A percentile compares a stretch with the other conserved stretches of the same genome.
Conservation (phyloP, 192 early-diverging fungal species). For the Coemansia sp. region DNA sequence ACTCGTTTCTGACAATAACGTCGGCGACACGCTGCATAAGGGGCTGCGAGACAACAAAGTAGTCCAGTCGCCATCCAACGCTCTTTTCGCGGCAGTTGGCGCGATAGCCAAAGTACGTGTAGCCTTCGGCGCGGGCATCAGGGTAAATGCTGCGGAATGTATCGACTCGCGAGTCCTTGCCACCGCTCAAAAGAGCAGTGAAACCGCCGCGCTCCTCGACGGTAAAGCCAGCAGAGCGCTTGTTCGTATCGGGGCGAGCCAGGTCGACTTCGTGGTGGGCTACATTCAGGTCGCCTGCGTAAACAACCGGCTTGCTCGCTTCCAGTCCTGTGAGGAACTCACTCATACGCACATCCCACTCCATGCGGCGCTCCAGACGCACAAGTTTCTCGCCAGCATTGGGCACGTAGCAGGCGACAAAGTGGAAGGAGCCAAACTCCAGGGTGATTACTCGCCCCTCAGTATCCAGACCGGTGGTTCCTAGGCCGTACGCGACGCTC, state of each 20-base stretch:
- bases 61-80: slow-evolving; percentile 86
- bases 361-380: slow-evolving; percentile 62
- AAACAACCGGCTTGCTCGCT: slow-evolving; percentile 70
- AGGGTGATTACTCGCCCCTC: slow-evolving; percentile 75
- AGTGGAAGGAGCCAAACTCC: slow-evolving; percentile 64
- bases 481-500: slow-evolving; percentile 61
- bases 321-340: slow-evolving; percentile 68
- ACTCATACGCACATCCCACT: slow-evolving; percentile 66
- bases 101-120: slow-evolving; percentile 80
- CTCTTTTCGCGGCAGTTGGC: slow-evolving; percentile 67
- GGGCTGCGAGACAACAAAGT: slow-evolving; percentile 70
- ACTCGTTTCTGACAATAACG: slow-evolving; percentile 68
- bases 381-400: slow-evolving; percentile 77
- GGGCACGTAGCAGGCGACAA: slow-evolving; percentile 75
- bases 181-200: slow-evolving; percentile 56
- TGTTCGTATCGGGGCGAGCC: slow-evolving; percentile 72
- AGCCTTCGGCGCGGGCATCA: slow-evolving; percentile 57
- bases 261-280: slow-evolving; percentile 77
- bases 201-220: slow-evolving; percentile 78
- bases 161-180: slow-evolving; percentile 60
- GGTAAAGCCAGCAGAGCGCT: slow-evolving; percentile 78
- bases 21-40: slow-evolving; percentile 60
- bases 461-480: slow-evolving; percentile 49
- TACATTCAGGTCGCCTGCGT: slow-evolving; percentile 86
- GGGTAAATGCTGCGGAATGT: slow-evolving; percentile 73